A percentile compares a stretch with the other conserved stretches of the same genome.
phyloP scores from a whole-genome alignment of 176 grass and related monocot genomes.

The Cymbopogon citratus region DNA sequence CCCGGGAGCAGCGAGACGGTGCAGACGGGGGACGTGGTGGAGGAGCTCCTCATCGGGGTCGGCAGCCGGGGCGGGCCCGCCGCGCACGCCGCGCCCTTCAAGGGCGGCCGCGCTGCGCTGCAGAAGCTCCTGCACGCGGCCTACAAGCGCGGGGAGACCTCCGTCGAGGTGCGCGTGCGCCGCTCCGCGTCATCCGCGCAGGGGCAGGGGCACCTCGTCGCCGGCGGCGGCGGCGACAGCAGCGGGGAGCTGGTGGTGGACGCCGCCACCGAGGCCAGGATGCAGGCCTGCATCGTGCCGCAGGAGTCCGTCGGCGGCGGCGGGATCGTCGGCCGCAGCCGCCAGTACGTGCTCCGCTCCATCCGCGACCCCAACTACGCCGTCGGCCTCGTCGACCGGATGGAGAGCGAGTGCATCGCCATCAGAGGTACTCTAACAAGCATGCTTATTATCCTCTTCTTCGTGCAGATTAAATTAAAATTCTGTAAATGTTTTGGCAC shows the following conservation, averaged over 20 bases:
- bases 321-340: conserved; percentile 40
- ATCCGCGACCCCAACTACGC: conserved; percentile 96
- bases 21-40: conserved; percentile 74
- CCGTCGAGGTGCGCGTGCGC: conserved; percentile 65
- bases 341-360: conserved; percentile 77
- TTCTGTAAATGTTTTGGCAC: neutral
- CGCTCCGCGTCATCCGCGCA: conserved; percentile 1
- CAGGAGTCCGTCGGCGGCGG: conserved; percentile 34
- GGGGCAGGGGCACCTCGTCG: neutral
- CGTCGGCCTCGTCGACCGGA: conserved; percentile 78
- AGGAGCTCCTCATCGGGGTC: conserved; percentile 61
- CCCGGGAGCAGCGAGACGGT: conserved; percentile 52
- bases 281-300: conserved; percentile 95
- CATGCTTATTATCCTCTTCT: neutral
- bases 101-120: conserved; percentile 67
- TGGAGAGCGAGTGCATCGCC: conserved; percentile 89
- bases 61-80: conserved; percentile 30
- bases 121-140: conserved; percentile 75
- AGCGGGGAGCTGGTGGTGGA: neutral
- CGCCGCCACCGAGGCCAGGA: conserved; percentile 22
- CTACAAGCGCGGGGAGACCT: conserved; percentile 76
- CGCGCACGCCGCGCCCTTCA: conserved; percentile 68
- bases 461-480: neutral
- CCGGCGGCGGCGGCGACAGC: neutral
- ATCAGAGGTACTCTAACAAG: conserved; percentile 50